These are phyloP conservation scores for Cryptosporidium tyzzeri DNA, from an alignment of 169 alveolate species.

Conservation along the genomic window DNA sequence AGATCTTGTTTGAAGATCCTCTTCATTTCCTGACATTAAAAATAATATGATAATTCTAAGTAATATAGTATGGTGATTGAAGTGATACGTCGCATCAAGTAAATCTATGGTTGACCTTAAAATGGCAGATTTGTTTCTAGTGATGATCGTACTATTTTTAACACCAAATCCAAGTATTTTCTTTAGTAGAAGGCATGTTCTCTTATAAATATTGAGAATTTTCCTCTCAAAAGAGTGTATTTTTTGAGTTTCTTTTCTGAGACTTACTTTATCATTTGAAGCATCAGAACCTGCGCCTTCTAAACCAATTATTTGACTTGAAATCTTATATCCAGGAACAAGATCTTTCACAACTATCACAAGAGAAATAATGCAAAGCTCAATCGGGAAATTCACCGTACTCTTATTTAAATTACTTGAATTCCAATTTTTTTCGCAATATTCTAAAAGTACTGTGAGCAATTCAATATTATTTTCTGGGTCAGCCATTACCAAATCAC, in stretches of 20 bases:
- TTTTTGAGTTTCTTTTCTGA: slow-evolving; percentile 33
- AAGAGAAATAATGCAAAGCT: slow-evolving; percentile 32
- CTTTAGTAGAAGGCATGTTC: slow-evolving; percentile 50
- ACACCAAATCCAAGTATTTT: slow-evolving; percentile 4
- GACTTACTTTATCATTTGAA: slow-evolving; percentile 12
- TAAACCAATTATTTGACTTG: slow-evolving; percentile 32
- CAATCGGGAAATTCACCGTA: background rate
- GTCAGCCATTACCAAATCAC: slow-evolving; percentile 52
- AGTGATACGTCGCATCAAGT: slow-evolving; percentile 55
- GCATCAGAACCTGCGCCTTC: background rate
- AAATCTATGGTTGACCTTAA: slow-evolving; percentile 28
- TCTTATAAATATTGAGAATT: slow-evolving; percentile 45
- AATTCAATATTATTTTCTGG: slow-evolving; percentile 40
- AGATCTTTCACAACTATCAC: slow-evolving; percentile 45
- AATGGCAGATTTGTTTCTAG: slow-evolving; percentile 18
- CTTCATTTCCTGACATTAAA: slow-evolving; percentile 45
- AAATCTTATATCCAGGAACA: slow-evolving; percentile 60
- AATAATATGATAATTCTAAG: slow-evolving; percentile 42
- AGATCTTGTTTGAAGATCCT: background rate
- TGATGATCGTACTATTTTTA: background rate
- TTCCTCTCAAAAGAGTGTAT: slow-evolving; percentile 39
- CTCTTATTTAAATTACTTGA: background rate
- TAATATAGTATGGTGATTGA: slow-evolving; percentile 52
- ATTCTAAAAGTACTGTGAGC: slow-evolving; percentile 2
- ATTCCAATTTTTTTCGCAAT: slow-evolving; percentile 23